Conservation (phyloP, 2,329 filamentous ascomycete genomes). For the Trichophyton rubrum region DNA sequence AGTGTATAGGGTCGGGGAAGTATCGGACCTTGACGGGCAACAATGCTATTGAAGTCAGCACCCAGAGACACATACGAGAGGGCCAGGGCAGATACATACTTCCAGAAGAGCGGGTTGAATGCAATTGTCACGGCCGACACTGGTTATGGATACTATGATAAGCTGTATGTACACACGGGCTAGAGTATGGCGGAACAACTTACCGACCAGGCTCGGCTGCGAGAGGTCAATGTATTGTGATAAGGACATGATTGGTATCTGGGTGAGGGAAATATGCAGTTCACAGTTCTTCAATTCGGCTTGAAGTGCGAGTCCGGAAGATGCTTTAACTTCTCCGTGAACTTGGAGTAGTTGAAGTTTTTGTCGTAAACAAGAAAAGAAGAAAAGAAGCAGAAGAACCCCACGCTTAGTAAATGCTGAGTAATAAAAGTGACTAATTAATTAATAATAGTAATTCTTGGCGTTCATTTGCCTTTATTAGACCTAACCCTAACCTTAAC, state of each 20-base stretch:
- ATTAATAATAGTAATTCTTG: no score
- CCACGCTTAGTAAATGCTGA: no score
- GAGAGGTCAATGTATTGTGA: slow-evolving; percentile 46
- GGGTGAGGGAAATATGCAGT: background rate
- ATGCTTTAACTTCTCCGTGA: no score
- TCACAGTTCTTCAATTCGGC: no score
- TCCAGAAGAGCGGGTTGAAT: slow-evolving; percentile 99
- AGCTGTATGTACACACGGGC: background rate
- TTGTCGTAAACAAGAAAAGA: no score
- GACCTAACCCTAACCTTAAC: no score
- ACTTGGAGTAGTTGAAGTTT: no score
- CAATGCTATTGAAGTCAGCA: slow-evolving; percentile 46
- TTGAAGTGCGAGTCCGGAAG: no score
- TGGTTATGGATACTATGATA: slow-evolving; percentile 26
- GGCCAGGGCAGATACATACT: slow-evolving; percentile 50
- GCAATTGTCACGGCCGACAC: slow-evolving; percentile 71
- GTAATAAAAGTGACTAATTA: no score
- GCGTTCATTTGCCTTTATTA: no score
- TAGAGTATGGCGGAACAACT: background rate
- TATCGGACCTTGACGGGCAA: slow-evolving; percentile 61
- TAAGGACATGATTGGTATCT: slow-evolving; percentile 11
- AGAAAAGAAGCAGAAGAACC: no score
- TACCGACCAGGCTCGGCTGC: slow-evolving; percentile 56
- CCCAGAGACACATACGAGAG: background rate
- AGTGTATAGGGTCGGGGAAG: no score